Evolutionary conservation across 305 asterid species (phyloP), one percentile per base, ranked within the genome.

Genomic region (Ilex paraguariensis): DNA sequence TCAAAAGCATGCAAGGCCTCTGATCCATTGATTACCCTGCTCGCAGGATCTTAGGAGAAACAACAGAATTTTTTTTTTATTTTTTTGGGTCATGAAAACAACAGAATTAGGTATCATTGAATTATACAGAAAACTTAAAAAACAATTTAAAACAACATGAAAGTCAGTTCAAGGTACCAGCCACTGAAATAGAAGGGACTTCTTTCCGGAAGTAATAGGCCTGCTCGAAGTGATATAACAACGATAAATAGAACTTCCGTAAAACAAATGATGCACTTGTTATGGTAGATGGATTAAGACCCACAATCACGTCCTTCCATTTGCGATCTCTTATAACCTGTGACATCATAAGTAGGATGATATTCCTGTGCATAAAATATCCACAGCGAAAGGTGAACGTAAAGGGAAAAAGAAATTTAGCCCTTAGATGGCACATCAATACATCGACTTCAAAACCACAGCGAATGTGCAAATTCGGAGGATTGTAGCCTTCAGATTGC

Each of bases 201-300:
- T 82, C 88, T 81, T 82, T 93, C 71, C 95, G 79, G 44, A 90
- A 86, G 79, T 90, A 93, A 75, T 90, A 93, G 62, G 82, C 97
- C 83, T 90, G 97, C 85, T 93, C 97, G 59, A 93, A 93, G 81
- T 90, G 96, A 78, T 87, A 90, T 57, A 93, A 93, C 82, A 75
- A 64, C 3, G 96, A 90, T 30, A 86, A 83, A 72, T 90, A 90
- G 72, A 81, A 82, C 78, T 80, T 90, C 68, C 99, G 79, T 59
- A 93, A 76, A 62, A 87, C 87, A 67, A 90, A 86, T 10, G 97
- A 90, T 60, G 90, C 92, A 70, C 87, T 93, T 50, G 95, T 90
- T 62, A 87, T 77, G 42, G 94, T 81, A 62, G 91, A 73, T 36
- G 99, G 94, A 46, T 70, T 85, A 76, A 93, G 90, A 68, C 87